Percentiles rank a stretch among this genome's conserved stretches.
Evolutionary conservation across 305 asterid genomes (phyloP).

Genomic region (Fraxinus sp.): DNA sequence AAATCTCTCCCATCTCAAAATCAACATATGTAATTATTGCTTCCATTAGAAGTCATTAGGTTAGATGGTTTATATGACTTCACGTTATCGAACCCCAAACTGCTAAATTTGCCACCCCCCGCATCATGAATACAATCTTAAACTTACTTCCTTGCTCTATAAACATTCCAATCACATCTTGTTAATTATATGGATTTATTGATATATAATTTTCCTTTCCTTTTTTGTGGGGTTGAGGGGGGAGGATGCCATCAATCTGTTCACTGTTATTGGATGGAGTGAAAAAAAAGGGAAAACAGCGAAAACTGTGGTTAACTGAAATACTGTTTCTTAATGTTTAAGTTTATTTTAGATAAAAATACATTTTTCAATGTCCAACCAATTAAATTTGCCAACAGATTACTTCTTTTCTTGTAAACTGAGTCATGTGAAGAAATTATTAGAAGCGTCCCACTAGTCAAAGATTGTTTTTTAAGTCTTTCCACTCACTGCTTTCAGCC

Average conservation of each 20-base stretch:
- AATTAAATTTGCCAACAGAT: neutral
- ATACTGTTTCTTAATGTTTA: neutral
- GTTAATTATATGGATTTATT: neutral
- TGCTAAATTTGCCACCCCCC: neutral
- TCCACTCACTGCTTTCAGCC: neutral
- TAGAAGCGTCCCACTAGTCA: neutral
- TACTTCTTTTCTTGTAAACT: neutral
- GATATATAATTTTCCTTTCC: too few species aligned
- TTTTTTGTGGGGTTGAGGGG: neutral
- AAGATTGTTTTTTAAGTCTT: neutral
- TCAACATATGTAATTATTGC: neutral
- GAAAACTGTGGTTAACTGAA: neutral
- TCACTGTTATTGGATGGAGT: neutral
- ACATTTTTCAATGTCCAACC: neutral
- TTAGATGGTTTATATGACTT: neutral
- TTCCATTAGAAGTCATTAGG: neutral
- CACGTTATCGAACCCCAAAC: neutral
- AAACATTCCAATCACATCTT: neutral
- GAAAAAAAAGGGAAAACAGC: neutral
- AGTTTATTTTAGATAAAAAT: neutral
- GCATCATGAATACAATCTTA: neutral
- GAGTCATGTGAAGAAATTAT: neutral
- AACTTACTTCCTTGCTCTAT: neutral
- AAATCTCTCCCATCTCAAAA: neutral
- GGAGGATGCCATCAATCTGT: neutral